Evolutionary conservation across 2,329 filamentous ascomycete species (phyloP).

Genomic region (Arthroderma uncinatum): DNA sequence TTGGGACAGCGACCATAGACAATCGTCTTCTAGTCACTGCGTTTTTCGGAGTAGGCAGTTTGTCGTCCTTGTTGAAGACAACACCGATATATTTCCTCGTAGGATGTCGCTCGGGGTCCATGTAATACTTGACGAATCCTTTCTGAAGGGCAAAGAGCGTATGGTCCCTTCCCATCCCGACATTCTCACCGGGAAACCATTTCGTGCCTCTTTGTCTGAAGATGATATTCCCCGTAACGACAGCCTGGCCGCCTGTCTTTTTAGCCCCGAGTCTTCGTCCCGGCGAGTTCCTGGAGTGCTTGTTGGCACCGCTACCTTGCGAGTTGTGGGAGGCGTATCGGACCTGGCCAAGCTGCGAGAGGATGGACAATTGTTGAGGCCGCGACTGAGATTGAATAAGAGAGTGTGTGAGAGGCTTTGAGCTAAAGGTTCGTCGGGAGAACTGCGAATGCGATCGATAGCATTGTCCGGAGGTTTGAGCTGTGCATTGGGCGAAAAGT

Average conservation of each 20-base stretch:
- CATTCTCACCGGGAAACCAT: slow-evolving; percentile 94
- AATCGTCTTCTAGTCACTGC: slow-evolving; percentile 64
- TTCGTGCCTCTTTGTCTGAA: slow-evolving; percentile 91
- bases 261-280: slow-evolving; percentile 91
- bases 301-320: slow-evolving; percentile 53
- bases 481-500: slow-evolving; percentile 24
- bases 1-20: slow-evolving; percentile 53
- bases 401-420: slow-evolving; percentile 2
- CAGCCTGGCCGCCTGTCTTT: slow-evolving; percentile 82
- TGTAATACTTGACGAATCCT: slow-evolving; percentile 95
- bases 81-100: slow-evolving; percentile 92
- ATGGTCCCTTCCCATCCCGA: slow-evolving; percentile 88
- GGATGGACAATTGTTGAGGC: slow-evolving; percentile 20
- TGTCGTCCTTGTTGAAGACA: slow-evolving; percentile 69
- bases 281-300: slow-evolving; percentile 54
- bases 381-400: background rate
- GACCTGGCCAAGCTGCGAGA: slow-evolving; percentile 36
- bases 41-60: slow-evolving; percentile 64
- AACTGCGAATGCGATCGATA: slow-evolving; percentile 7
- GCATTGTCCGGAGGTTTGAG: slow-evolving; percentile 14
- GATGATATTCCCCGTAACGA: slow-evolving; percentile 93
- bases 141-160: slow-evolving; percentile 78
- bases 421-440: slow-evolving; percentile 17
- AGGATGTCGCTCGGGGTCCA: slow-evolving; percentile 69
- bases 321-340: slow-evolving; percentile 54